These are phyloP conservation scores for Didymella segeticola DNA, from an alignment of 2,329 filamentous ascomycete species.

Conservation along the genomic window DNA sequence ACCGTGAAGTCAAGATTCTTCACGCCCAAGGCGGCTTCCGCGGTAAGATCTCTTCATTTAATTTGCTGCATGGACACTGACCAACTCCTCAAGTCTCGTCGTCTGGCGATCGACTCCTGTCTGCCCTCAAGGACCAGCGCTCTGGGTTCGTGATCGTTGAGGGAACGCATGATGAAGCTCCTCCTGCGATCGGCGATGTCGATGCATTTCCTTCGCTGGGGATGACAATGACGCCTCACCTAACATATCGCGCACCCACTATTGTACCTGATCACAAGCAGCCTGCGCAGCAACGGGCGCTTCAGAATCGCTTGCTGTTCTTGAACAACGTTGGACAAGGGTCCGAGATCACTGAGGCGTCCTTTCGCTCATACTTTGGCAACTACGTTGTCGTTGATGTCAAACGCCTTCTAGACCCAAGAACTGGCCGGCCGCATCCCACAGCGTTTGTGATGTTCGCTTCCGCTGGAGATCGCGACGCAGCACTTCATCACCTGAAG, in stretches of 20 bases:
- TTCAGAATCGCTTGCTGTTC: not conserved
- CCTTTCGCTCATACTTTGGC: not conserved
- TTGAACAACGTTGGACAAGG: not conserved
- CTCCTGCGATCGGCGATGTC: not conserved
- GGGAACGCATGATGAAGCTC: not conserved
- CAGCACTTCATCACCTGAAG: not conserved
- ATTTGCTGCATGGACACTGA: not conserved
- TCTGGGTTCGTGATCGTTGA: no score
- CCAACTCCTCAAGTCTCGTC: not conserved
- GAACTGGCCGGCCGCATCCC: not conserved
- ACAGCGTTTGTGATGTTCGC: not conserved
- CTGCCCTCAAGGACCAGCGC: not conserved
- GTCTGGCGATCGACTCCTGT: not conserved
- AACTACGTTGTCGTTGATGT: not conserved
- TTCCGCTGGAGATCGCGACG: not conserved
- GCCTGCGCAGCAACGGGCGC: not conserved
- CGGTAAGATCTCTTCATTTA: not conserved
- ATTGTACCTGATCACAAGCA: not conserved
- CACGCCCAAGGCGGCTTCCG: not conserved
- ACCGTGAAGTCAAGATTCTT: not conserved
- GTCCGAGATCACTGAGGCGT: not conserved
- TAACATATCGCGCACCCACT: not conserved
- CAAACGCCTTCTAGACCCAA: not conserved
- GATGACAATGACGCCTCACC: not conserved
- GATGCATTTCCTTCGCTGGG: not conserved